Evolutionary conservation across 805 yeast species (phyloP).

Genomic region (Metschnikowia cubensis): DNA sequence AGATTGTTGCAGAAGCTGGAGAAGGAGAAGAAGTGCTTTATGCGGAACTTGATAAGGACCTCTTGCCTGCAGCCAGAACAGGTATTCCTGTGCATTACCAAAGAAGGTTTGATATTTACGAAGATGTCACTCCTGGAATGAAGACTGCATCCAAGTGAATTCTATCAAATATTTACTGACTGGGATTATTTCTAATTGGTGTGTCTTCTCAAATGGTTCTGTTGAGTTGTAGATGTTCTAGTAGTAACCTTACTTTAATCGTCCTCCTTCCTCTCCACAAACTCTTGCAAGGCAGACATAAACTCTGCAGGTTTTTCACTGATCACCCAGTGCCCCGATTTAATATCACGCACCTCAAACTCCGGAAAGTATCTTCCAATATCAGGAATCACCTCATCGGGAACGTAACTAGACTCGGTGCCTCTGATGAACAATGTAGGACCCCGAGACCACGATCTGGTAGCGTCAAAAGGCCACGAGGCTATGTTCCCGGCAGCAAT

Average conservation of each 20-base stretch:
- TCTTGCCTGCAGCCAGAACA: constrained; percentile 52
- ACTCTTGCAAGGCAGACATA: constrained; percentile 56
- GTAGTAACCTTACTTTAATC: constrained; percentile 1
- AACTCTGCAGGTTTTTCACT: constrained; percentile 83
- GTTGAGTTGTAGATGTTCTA: too few species aligned
- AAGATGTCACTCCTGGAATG: constrained; percentile 28
- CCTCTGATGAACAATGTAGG: constrained; percentile 84
- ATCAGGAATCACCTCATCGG: constrained; percentile 73
- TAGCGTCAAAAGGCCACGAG: constrained; percentile 69
- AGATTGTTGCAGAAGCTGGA: constrained; percentile 65
- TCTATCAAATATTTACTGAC: not conserved
- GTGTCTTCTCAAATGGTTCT: too few species aligned
- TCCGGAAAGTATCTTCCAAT: constrained; percentile 77
- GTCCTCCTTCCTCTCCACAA: constrained; percentile 49
- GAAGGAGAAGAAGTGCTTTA: constrained; percentile 72
- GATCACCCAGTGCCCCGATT: constrained; percentile 91
- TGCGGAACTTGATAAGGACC: constrained; percentile 66
- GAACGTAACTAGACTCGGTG: constrained; percentile 65
- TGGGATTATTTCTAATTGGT: too few species aligned
- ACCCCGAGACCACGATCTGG: constrained; percentile 49
- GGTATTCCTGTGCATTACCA: constrained; percentile 69
- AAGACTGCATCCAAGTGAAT: constrained; percentile 13
- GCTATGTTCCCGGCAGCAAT: constrained; percentile 65
- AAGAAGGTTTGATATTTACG: constrained; percentile 65
- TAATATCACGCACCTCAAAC: constrained; percentile 68